Percentiles rank a stretch among this genome's conserved stretches.
Evolutionary conservation across 441 rosid species (phyloP).

Genomic region (Flueggea neowawraea): DNA sequence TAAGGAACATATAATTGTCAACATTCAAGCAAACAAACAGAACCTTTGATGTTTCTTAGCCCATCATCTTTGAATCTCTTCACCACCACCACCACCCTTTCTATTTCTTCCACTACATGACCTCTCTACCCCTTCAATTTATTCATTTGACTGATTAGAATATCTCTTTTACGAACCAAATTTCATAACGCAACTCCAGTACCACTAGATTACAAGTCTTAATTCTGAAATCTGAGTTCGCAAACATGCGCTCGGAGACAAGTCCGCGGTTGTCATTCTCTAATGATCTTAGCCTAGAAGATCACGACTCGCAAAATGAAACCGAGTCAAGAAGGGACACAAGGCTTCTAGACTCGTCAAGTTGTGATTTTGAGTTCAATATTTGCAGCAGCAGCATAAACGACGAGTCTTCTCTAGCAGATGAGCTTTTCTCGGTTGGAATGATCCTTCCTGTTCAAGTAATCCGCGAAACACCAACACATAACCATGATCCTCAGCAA

Average conservation of each 20-base stretch:
- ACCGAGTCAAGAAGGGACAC: constrained; percentile 38
- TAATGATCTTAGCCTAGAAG: constrained; percentile 41
- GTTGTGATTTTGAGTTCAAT: constrained; percentile 69
- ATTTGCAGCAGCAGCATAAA: constrained; percentile 31
- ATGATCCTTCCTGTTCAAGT: constrained; percentile 57
- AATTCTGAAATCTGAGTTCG: too few relatives aligned
- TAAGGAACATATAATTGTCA: constrained; percentile 6
- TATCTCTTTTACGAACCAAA: neutral
- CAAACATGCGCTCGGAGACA: constrained; percentile 51
- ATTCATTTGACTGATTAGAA: neutral
- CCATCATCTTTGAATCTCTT: constrained; percentile 29
- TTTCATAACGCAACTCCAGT: neutral
- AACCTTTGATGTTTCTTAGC: constrained; percentile 7
- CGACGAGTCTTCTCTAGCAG: constrained; percentile 59
- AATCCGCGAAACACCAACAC: constrained; percentile 13
- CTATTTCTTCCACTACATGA: too few relatives aligned
- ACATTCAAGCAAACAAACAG: constrained; percentile 1
- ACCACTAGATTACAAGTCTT: neutral
- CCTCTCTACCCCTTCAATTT: neutral
- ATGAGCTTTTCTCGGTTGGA: constrained; percentile 69
- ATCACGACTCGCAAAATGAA: constrained; percentile 24
- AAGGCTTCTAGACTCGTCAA: constrained; percentile 33
- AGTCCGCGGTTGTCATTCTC: constrained; percentile 66
- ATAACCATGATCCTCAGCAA: too few relatives aligned
- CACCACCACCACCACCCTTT: neutral